Evolutionary conservation across 495 filamentous ascomycete genomes (phyloP).

Genomic region (Penicillium ucsense): DNA sequence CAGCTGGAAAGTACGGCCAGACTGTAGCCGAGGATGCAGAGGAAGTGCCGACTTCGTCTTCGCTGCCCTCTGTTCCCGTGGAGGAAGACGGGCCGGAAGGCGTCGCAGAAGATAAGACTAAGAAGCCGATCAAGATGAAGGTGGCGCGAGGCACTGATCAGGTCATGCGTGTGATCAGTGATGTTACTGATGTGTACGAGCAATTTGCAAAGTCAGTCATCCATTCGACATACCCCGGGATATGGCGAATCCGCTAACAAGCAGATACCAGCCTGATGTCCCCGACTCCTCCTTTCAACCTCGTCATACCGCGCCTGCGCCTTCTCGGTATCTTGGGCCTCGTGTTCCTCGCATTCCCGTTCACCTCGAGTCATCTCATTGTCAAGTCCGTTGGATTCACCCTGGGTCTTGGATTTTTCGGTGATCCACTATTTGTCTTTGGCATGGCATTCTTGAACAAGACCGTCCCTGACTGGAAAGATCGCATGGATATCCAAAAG

Average conservation of each 20-base stretch:
- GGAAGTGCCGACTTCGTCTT: conserved; percentile 32
- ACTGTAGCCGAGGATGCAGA: conserved; percentile 34
- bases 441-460: conserved; percentile 52
- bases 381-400: conserved; percentile 58
- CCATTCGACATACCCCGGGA: background rate
- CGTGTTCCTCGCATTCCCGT: conserved; percentile 45
- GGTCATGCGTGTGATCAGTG: conserved; percentile 65
- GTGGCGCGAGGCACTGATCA: conserved; percentile 70
- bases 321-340: conserved; percentile 52
- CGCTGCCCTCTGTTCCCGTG: conserved; percentile 49
- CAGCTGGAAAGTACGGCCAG: conserved; percentile 61
- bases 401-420: conserved; percentile 68
- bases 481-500: conserved; percentile 60
- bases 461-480: conserved; percentile 65
- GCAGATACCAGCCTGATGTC: conserved; percentile 49
- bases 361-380: conserved; percentile 64
- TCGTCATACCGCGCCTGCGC: conserved; percentile 49
- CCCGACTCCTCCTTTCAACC: conserved; percentile 68
- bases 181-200: conserved; percentile 72
- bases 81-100: conserved; percentile 51
- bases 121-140: conserved; percentile 68
- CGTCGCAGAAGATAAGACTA: conserved; percentile 66
- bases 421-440: conserved; percentile 59
- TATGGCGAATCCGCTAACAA: background rate
- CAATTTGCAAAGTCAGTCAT: conserved; percentile 60